Conservation (phyloP, 2,329 filamentous ascomycete genomes). For the Neonectria magnoliae region DNA sequence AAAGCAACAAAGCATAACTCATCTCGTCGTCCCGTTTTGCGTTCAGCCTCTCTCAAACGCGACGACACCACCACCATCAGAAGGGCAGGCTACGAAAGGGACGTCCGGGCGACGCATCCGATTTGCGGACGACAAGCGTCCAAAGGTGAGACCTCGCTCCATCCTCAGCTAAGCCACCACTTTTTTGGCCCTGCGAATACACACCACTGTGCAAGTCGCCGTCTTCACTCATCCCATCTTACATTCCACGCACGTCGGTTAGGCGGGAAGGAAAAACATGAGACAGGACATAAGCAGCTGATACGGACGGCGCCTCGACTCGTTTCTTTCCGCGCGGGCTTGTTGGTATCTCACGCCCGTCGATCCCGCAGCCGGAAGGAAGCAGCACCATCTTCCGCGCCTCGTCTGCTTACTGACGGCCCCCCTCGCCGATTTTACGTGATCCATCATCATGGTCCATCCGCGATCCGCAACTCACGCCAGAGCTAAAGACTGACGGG, state of each 20-base stretch:
- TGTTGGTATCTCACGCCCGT: not conserved
- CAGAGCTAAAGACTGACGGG: not conserved
- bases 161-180: not conserved
- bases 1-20: not conserved
- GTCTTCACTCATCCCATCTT: not conserved
- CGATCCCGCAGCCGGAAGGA: not conserved
- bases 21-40: not conserved
- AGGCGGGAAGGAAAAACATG: not conserved
- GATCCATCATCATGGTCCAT: not conserved
- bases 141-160: not conserved
- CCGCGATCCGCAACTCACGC: not conserved
- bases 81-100: too few species aligned
- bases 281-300: not conserved
- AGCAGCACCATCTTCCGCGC: not conserved
- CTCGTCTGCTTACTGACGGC: not conserved
- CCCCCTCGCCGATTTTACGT: not conserved
- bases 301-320: not conserved
- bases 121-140: not conserved
- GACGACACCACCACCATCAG: not conserved
- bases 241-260: not conserved
- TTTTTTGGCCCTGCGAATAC: not conserved
- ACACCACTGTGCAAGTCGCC: not conserved
- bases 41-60: not conserved
- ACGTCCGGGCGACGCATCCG: too few species aligned
- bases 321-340: not conserved